Conservation (phyloP, 1,284 basidiomycete genomes). For the Kwoniella shivajii region DNA sequence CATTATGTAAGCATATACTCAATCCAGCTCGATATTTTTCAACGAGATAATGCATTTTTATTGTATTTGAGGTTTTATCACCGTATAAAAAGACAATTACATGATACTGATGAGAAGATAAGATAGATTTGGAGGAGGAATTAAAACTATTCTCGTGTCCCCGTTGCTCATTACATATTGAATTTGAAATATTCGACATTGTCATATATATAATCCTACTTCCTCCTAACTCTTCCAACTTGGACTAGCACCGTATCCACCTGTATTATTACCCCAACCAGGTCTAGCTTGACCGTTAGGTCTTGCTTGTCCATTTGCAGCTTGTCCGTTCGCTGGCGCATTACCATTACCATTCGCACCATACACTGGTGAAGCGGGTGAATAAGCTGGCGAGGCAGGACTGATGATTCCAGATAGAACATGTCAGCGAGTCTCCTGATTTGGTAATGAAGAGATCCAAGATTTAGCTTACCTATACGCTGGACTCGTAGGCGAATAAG, state of each 20-base stretch:
- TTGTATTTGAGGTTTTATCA: neutral
- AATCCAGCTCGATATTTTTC: too few relatives aligned
- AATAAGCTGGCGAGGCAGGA: conserved; percentile 67
- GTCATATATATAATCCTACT: neutral
- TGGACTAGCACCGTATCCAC: conserved; percentile 32
- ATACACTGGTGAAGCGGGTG: conserved; percentile 5
- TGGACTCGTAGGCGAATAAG: conserved; percentile 25
- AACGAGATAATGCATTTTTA: too few relatives aligned
- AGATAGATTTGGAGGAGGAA: too few relatives aligned
- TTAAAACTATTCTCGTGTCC: too few relatives aligned
- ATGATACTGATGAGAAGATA: too few relatives aligned
- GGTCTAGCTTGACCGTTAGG: conserved; percentile 18
- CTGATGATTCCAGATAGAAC: conserved; percentile 59
- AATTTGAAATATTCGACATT: too few relatives aligned
- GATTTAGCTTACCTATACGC: conserved; percentile 17
- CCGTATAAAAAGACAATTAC: neutral
- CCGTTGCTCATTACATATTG: too few relatives aligned
- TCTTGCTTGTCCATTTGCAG: neutral
- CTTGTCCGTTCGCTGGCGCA: conserved; percentile 7
- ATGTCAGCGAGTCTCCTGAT: neutral
- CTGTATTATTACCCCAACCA: conserved; percentile 32
- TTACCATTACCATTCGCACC: conserved; percentile 11
- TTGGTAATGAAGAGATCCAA: neutral
- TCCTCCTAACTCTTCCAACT: conserved; percentile 30
- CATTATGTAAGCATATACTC: neutral